Base-by-base conservation (phyloP, 306 rosid genomes). In the Begonia loranthoides region DNA sequence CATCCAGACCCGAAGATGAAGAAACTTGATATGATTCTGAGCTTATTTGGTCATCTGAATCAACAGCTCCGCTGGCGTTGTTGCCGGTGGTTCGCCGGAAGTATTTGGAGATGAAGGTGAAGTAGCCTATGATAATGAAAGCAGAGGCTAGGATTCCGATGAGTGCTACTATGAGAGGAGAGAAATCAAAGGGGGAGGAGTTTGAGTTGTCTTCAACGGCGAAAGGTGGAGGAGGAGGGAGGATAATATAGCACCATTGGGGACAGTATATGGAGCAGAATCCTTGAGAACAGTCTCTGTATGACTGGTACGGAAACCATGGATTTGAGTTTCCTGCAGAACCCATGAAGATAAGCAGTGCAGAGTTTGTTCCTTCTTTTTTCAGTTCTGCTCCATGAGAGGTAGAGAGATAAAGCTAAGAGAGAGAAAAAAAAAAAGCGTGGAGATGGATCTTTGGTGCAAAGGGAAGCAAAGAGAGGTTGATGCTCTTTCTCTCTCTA, bases 231-330 rank as follows among this genome's bases (percentile, higher is more conserved):
- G 96, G 96, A 21, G 96, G 96, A 28, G 89, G 68, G 63, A 70
- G 67, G 21, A 83, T 15, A 51, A 73, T 67, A 67, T 72, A 78
- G 46, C 96, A 87, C 90, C 90, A 83, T 9, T 87, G 82, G 1
- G 90, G 94, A 56, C 96, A 83, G 46, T 76, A 87, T 47, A 80
- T 21, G 76, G 87, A 83, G 75, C 96, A 87, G 41, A 82, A 45
- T 17, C 74, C 84, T 53, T 59, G 70, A 13, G 94, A 78, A 36
- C 96, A 87, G 19, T 80, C 94, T 22, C 41, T 72, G 59, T 65
- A 69, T 4, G 65, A 15, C 5, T 66, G 54, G 39, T 66, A 71
- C 34, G 79, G 73, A 13, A 67, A 51, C 77, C 75, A 78, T 19
- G 73, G 80, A 67, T 73, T 61, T 67, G 75, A 66, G 71, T 55